Conservation (phyloP, 2,329 filamentous ascomycete species). For the Aureobasidium lini region DNA sequence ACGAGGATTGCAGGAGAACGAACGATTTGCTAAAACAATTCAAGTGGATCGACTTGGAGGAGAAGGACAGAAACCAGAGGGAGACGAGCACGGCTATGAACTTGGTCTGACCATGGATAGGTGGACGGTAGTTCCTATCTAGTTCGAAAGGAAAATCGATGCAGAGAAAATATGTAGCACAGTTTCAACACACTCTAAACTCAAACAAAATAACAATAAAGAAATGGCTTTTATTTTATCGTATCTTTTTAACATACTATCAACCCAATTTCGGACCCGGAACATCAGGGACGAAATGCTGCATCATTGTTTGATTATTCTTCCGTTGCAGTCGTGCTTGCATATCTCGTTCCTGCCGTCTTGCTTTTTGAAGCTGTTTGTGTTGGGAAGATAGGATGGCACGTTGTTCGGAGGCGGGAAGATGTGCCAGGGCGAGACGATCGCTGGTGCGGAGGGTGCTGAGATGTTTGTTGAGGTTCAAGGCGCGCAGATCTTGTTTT, state of each 20-base stretch:
- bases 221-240: neutral
- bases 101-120: no score
- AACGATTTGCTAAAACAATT: no score
- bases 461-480: neutral
- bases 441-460: neutral
- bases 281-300: conserved; percentile 1
- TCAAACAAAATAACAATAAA: no score
- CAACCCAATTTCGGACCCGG: neutral
- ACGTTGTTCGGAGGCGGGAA: neutral
- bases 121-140: no score
- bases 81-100: no score
- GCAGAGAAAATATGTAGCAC: no score
- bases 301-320: conserved; percentile 2
- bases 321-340: neutral
- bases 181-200: no score
- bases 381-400: neutral
- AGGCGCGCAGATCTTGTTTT: neutral
- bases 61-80: no score
- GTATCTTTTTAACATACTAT: neutral
- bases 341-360: neutral
- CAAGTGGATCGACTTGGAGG: no score
- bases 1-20: no score
- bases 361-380: neutral
- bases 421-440: neutral
- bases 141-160: no score